These are phyloP conservation scores for Atalantia buxifolia DNA, from an alignment of 345 rosid genomes.

Conservation along the genomic window DNA sequence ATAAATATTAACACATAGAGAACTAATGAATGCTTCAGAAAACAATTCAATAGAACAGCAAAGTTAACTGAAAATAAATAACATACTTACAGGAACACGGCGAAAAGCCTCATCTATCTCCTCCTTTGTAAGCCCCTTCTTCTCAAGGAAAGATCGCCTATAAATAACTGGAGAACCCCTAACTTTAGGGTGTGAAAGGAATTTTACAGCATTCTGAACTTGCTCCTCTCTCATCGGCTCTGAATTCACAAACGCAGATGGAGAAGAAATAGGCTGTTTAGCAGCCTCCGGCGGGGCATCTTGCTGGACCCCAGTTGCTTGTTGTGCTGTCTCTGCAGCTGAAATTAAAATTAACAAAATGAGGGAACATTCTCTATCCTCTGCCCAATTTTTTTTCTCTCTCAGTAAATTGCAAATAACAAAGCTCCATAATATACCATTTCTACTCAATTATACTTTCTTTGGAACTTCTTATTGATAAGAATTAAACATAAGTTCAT, in stretches of 20 bases:
- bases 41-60: not conserved
- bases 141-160: conserved; percentile 92
- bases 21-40: conserved; percentile 1
- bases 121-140: conserved; percentile 92
- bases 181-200: conserved; percentile 94
- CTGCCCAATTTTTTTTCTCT: not conserved
- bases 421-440: too few species aligned
- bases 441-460: not conserved
- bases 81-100: conserved; percentile 77
- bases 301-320: conserved; percentile 48
- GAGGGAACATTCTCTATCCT: not conserved
- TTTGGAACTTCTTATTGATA: not conserved
- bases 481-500: not conserved
- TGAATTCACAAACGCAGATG: conserved; percentile 79
- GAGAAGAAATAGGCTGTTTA: conserved; percentile 31
- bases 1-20: conserved; percentile 1
- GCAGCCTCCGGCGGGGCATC: conserved; percentile 38
- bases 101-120: conserved; percentile 97
- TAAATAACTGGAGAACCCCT: conserved; percentile 87
- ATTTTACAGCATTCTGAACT: conserved; percentile 88
- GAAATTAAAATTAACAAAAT: not conserved
- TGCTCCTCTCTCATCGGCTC: conserved; percentile 96
- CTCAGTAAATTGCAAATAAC: not conserved
- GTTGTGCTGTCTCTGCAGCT: conserved; percentile 43
- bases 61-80: not conserved